Evolutionary conservation across 2,329 filamentous ascomycete species (phyloP).

Genomic region (Karstenula rhodostoma): DNA sequence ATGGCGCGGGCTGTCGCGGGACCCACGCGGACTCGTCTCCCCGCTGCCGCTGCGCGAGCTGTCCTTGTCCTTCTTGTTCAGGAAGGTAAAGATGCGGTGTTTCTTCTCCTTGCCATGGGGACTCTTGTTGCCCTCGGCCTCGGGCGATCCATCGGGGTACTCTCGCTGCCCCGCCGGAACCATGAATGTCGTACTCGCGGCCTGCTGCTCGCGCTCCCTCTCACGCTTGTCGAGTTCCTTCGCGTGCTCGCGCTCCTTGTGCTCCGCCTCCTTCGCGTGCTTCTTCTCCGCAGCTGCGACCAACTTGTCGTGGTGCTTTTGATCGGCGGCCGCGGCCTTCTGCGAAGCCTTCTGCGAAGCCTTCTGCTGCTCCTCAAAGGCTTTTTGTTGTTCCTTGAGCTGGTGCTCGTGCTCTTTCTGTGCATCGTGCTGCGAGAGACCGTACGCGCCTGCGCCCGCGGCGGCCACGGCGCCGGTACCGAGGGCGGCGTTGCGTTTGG

Average conservation of each 20-base stretch:
- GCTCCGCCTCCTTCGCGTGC: conserved; percentile 30
- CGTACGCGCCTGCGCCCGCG: conserved; percentile 39
- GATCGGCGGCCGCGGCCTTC: conserved; percentile 32
- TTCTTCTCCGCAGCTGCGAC: conserved; percentile 35
- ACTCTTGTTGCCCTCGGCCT: conserved; percentile 21
- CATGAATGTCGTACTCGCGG: conserved; percentile 10
- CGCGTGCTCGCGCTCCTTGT: conserved; percentile 24
- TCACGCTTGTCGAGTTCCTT: conserved; percentile 13
- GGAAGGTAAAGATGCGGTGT: conserved; percentile 49
- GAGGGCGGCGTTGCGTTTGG: conserved; percentile 36
- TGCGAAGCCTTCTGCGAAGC: conserved; percentile 25
- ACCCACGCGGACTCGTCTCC: conserved; percentile 28
- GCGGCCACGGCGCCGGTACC: conserved; percentile 31
- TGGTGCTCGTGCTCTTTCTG: conserved; percentile 41
- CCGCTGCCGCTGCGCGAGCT: conserved; percentile 22
- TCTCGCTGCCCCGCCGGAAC: conserved; percentile 20
- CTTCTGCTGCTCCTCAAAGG: conserved; percentile 23
- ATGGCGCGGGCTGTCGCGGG: conserved; percentile 31
- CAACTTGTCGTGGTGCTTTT: conserved; percentile 28
- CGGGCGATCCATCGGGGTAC: neutral
- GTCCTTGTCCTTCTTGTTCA: conserved; percentile 52
- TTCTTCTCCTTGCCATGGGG: conserved; percentile 48
- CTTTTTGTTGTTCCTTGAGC: conserved; percentile 29
- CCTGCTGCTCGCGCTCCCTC: conserved; percentile 23
- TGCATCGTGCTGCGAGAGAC: conserved; percentile 38